These are phyloP conservation scores for Dryas integrifolia DNA, from an alignment of 331 rosid species.

Conservation along the genomic window DNA sequence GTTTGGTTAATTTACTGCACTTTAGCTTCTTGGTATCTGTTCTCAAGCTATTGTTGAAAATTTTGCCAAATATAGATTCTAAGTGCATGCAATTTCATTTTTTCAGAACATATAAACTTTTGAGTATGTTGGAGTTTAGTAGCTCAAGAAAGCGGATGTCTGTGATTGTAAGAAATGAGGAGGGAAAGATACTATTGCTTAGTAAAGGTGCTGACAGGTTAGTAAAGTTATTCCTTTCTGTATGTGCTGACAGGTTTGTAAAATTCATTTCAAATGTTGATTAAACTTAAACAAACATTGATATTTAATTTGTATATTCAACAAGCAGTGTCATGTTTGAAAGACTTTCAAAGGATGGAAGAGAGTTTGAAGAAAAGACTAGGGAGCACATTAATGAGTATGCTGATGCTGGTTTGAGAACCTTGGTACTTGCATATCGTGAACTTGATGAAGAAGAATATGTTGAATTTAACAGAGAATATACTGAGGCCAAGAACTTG, in stretches of 20 bases:
- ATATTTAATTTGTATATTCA: conserved; percentile 12
- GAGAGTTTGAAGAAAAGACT: conserved; percentile 74
- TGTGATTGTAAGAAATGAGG: conserved; percentile 61
- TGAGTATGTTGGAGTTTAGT: conserved; percentile 74
- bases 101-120: conserved; percentile 65
- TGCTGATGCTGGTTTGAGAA: conserved; percentile 97
- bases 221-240: conserved; percentile 32
- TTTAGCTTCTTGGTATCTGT: conserved; percentile 7
- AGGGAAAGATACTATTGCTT: conserved; percentile 68
- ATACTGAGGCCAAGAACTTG: conserved; percentile 72
- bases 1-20: background rate
- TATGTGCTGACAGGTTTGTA: background rate
- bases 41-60: background rate
- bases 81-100: conserved; percentile 22
- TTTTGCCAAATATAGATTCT: conserved; percentile 17
- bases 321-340: conserved; percentile 86
- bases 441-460: conserved; percentile 67
- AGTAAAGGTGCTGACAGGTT: conserved; percentile 98
- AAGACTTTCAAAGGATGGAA: conserved; percentile 71
- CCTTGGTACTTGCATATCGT: conserved; percentile 81
- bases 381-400: conserved; percentile 64
- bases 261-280: background rate
- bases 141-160: conserved; percentile 98
- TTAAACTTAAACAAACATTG: background rate
- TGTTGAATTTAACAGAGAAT: conserved; percentile 49